Base-by-base conservation (phyloP, 495 filamentous ascomycete genomes). In the Cudoniella acicularis region DNA sequence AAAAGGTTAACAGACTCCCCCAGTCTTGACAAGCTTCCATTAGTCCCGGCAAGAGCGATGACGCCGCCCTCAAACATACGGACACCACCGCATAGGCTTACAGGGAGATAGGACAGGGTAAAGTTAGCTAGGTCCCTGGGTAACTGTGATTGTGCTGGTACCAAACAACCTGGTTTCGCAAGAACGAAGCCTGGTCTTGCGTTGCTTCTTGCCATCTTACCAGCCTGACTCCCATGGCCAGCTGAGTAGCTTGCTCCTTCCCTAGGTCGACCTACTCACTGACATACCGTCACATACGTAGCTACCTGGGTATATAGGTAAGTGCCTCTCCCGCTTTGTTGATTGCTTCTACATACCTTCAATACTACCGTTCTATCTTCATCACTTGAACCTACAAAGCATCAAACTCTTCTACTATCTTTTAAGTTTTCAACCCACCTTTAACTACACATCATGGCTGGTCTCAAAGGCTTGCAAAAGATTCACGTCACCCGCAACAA, bases 401-500 rank as follows among this genome's bases (percentile, higher is more conserved):
- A 46, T 42, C 47, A 26, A 16, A 51, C 40, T 2, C 57, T 57
- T 51, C 51, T 6, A n/a, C 52, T 24, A 41, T 52, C 49, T 48
- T 41, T 51, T 43, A 61, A 36, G 13, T 46, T 16, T 26, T 41
- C 57, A 20, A 52, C 18, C 20, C 43, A 4, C 20, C 20, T 23
- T 21, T 22, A 22, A 52, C 21, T 30, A 22, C 40, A 22, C 57
- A 68, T 42, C 55, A 69, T 67, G 64, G n/a, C 64, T 60, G 17
- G 56, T 49, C 52, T 66, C 51, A 50, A 63, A 53, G 60, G 70
- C 41, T 71, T 83, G n/a, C 64, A 72, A 40, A 81, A 79, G 69
- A 64, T 88, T 65, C 71, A 79, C 65, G 59, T 87, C 63, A 70
- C 77, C 45, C 73, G 71, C 55, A 91, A 92, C 73, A 69, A 73